Evolutionary conservation across 2,329 filamentous ascomycete genomes (phyloP).

Genomic region (Helminthosporium solani): DNA sequence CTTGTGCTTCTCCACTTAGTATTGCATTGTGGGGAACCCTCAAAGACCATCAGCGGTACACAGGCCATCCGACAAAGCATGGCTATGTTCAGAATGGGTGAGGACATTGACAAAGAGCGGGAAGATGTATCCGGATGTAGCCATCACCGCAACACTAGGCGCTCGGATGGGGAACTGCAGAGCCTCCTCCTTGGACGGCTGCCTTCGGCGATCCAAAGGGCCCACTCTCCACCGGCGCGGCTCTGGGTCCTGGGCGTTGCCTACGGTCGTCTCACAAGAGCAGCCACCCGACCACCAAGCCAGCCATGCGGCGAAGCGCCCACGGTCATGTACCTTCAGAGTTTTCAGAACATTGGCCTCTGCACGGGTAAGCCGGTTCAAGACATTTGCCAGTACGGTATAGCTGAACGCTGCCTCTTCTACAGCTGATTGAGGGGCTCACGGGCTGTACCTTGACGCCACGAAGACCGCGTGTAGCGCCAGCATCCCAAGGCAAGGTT

Average conservation of each 20-base stretch:
- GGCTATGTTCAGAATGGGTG: not conserved
- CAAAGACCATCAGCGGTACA: too few relatives aligned
- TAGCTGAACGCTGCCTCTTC: constrained; percentile 10
- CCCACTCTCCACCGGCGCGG: constrained; percentile 26
- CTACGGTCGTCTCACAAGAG: constrained; percentile 21
- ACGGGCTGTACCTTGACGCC: constrained; percentile 19
- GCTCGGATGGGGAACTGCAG: constrained; percentile 38
- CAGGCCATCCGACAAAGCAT: too few relatives aligned
- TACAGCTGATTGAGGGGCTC: constrained; percentile 4
- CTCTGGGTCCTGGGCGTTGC: constrained; percentile 36
- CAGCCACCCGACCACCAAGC: constrained; percentile 14
- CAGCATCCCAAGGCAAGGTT: constrained; percentile 18
- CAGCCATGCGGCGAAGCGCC: not conserved
- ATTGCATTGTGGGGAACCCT: not conserved
- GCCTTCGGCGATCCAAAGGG: constrained; percentile 23
- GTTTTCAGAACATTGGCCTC: constrained; percentile 14
- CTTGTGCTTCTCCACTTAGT: constrained; percentile 10
- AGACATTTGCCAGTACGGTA: constrained; percentile 2
- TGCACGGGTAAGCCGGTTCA: constrained; percentile 17
- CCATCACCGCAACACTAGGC: constrained; percentile 26
- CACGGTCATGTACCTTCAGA: constrained; percentile 24
- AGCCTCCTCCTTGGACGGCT: constrained; percentile 31
- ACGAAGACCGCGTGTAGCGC: constrained; percentile 23
- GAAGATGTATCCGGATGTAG: constrained; percentile 7
- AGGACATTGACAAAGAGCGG: not conserved